Conservation (phyloP, 140 eudicot genomes). For the Senecio squalidus region DNA sequence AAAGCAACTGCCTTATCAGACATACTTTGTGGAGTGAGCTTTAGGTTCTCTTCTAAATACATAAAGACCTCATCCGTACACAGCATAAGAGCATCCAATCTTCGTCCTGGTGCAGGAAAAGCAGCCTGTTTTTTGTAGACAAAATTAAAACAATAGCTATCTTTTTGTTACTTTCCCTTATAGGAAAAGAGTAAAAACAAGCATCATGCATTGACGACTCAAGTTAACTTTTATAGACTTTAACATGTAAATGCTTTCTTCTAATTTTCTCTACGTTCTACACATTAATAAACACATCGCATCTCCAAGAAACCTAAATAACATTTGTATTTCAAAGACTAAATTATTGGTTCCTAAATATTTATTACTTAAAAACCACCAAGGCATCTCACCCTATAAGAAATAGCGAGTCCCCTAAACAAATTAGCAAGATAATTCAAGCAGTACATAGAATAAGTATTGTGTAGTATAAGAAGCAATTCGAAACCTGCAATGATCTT, state of each 20-base stretch:
- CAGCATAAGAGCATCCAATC: conserved; percentile 78
- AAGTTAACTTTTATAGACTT: too few relatives aligned
- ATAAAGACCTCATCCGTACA: conserved; percentile 67
- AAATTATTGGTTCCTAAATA: too few relatives aligned
- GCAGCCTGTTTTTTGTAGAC: conserved; percentile 84
- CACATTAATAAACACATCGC: too few relatives aligned
- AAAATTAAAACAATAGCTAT: too few relatives aligned
- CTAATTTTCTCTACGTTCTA: too few relatives aligned
- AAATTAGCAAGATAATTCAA: conserved; percentile 7
- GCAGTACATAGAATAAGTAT: neutral
- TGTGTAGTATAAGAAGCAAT: conserved; percentile 6
- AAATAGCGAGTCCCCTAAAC: neutral
- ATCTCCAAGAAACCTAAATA: too few relatives aligned
- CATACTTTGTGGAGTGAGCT: conserved; percentile 78
- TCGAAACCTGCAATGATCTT: conserved; percentile 74
- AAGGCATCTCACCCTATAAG: neutral
- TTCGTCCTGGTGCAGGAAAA: conserved; percentile 79
- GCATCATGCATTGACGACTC: too few relatives aligned
- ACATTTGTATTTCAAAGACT: too few relatives aligned
- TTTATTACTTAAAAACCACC: too few relatives aligned
- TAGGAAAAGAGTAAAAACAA: too few relatives aligned
- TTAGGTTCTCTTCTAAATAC: conserved; percentile 77
- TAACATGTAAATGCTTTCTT: too few relatives aligned
- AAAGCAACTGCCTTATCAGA: conserved; percentile 83
- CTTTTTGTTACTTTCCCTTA: too few relatives aligned